A percentile compares a stretch with the other conserved stretches of the same genome.
phyloP scores from a whole-genome alignment of 352 stramenopile genomes.

The Globisporangium apiculatum region DNA sequence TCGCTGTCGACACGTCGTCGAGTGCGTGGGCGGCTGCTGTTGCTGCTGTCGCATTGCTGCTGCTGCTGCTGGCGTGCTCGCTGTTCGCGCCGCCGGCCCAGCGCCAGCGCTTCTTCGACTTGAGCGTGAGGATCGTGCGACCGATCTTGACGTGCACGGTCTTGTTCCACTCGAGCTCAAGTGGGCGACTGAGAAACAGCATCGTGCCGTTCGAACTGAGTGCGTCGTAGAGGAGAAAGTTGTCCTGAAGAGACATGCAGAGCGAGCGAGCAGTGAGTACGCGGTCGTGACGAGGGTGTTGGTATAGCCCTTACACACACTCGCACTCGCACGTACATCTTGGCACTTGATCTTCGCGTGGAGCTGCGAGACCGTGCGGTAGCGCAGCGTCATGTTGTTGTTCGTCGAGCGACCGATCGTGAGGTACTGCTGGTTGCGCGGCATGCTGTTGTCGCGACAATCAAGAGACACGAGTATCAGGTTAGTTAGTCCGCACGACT shows the following conservation, averaged over 20 bases:
- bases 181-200: conserved; percentile 71
- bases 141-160: conserved; percentile 80
- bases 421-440: conserved; percentile 58
- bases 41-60: neutral
- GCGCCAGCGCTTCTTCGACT: conserved; percentile 82
- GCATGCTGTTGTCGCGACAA: conserved; percentile 21
- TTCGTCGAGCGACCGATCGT: conserved; percentile 76
- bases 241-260: conserved; percentile 25
- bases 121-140: conserved; percentile 76
- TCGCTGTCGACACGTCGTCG: neutral
- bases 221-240: conserved; percentile 73
- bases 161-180: conserved; percentile 83
- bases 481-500: no score
- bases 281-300: no score
- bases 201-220: conserved; percentile 82
- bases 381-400: conserved; percentile 83
- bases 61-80: conserved; percentile 22
- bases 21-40: neutral
- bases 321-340: conserved; percentile 38
- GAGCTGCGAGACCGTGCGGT: conserved; percentile 80
- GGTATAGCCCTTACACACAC: no score
- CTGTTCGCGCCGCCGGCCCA: conserved; percentile 41
- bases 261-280: neutral
- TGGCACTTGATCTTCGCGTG: conserved; percentile 80
- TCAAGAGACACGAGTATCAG: neutral